Base-by-base conservation (phyloP, 2,329 filamentous ascomycete genomes). In the Acrocalymma vagum region DNA sequence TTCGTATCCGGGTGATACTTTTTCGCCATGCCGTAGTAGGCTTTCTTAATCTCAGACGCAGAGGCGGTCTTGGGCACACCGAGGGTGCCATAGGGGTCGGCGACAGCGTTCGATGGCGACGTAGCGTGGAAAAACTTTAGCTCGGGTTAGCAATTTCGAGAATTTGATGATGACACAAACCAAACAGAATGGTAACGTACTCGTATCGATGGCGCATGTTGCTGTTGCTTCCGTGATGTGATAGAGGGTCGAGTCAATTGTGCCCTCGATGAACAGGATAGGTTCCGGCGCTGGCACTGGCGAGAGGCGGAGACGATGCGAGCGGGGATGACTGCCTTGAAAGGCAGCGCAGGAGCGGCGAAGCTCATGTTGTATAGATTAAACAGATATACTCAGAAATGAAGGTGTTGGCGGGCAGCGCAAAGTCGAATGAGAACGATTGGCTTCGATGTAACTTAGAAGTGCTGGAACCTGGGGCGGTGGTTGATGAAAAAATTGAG, bases 1-100 rank as follows among this genome's bases (percentile, higher is more conserved):
- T 97, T 99, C 23, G 94, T 97, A 69, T 99, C 94, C 7, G 94
- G 94, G 63, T 99, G 94, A 68, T 84, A 99, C 66, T 97, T 99
- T 73, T 99, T 99, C 14, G 94, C 94, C 44, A 97, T 78, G 34
- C 92, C 90, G 68, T 99, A 99, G 77, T 99, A 99, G 3, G 94
- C 92, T 71, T 96, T 97, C 70, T 99, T 99, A 69, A 99, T 97
- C 23, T 97, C 93, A 45, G 84, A 78, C 3, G 90, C 76, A 1
- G 89, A 85, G n/a, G 94, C 90, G 48, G 73, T 80, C 69, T 93
- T 95, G 61, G 78, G 78, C 20, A 99, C 90, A 10, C 94, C 94
- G 18, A 99, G 84, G 4, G 88, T 81, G 53, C 84, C 82, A 72
- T 99, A 99, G 1, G 94, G 94, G 62, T 99, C 88, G 67, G 89